Conservation (phyloP, 148 eudicot genomes). For the Rhododendron williamsianum region DNA sequence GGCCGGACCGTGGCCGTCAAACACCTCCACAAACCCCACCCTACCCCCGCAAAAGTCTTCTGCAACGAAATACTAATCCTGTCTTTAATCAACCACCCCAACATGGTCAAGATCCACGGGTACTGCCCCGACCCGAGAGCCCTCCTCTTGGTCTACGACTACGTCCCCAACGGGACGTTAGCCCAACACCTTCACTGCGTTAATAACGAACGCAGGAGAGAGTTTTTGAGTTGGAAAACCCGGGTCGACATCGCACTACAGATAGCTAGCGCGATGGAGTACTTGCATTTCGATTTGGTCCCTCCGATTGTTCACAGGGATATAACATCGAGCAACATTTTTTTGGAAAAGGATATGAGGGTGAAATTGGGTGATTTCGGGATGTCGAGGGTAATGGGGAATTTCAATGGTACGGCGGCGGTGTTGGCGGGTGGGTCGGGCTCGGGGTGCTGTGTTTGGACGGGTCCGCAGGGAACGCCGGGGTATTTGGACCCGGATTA, state of each 20-base stretch:
- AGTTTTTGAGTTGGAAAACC: conserved; percentile 47
- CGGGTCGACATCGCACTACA: conserved; percentile 77
- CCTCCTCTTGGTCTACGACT: conserved; percentile 70
- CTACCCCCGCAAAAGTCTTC: conserved; percentile 49
- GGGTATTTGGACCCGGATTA: conserved; percentile 92
- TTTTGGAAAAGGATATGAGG: conserved; percentile 71
- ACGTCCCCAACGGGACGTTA: conserved; percentile 73
- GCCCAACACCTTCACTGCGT: conserved; percentile 69
- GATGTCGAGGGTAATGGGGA: conserved; percentile 57
- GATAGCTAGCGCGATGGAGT: conserved; percentile 67
- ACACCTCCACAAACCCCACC: conserved; percentile 51
- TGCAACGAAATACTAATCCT: conserved; percentile 82
- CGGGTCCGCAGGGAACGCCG: conserved; percentile 97
- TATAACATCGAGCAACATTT: conserved; percentile 69
- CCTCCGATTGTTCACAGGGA: conserved; percentile 94
- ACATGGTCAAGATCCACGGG: conserved; percentile 77
- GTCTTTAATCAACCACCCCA: conserved; percentile 70
- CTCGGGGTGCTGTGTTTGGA: conserved; percentile 58
- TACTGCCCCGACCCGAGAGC: conserved; percentile 93
- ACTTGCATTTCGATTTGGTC: conserved; percentile 61
- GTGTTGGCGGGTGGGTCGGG: conserved; percentile 29
- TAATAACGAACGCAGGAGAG: conserved; percentile 25
- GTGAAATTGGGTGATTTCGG: conserved; percentile 91
- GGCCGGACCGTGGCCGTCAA: conserved; percentile 66
- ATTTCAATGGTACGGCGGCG: conserved; percentile 21